Percentiles rank a stretch among this genome's conserved stretches.
Conservation (phyloP, 169 alveolate genomes). For the Perkinsus olseni region DNA sequence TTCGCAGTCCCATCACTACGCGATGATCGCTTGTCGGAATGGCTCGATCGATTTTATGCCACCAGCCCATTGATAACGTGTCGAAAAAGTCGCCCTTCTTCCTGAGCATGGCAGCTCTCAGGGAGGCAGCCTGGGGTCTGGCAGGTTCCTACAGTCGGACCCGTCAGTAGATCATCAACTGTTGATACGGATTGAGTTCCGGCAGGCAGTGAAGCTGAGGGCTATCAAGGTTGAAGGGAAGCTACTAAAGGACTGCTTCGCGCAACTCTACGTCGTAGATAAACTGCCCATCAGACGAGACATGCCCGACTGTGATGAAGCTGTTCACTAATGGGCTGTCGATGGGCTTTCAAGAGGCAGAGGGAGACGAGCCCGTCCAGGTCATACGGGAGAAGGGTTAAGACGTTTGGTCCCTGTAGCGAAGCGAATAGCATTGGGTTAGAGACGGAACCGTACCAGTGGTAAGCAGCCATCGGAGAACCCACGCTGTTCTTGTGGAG, state of each 20-base stretch:
- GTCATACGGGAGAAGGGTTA: background rate
- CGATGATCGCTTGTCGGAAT: too few species aligned
- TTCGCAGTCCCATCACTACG: too few species aligned
- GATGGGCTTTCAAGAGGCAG: conserved; percentile 2
- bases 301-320: background rate
- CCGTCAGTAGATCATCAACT: conserved; percentile 4
- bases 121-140: background rate
- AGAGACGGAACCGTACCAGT: too few species aligned
- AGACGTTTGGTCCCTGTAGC: background rate
- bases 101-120: too few species aligned
- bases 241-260: background rate
- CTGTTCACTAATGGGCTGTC: background rate
- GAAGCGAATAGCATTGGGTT: background rate
- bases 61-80: too few species aligned
- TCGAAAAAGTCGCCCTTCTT: too few species aligned
- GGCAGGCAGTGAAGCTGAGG: conserved; percentile 6
- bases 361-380: background rate
- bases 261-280: background rate
- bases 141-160: conserved; percentile 1
- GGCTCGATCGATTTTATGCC: too few species aligned
- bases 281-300: background rate
- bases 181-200: background rate
- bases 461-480: too few species aligned
- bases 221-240: background rate
- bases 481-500: too few species aligned